phyloP scores from a whole-genome alignment of 2,329 filamentous ascomycete species.

The Sordariomycetes sp. region DNA sequence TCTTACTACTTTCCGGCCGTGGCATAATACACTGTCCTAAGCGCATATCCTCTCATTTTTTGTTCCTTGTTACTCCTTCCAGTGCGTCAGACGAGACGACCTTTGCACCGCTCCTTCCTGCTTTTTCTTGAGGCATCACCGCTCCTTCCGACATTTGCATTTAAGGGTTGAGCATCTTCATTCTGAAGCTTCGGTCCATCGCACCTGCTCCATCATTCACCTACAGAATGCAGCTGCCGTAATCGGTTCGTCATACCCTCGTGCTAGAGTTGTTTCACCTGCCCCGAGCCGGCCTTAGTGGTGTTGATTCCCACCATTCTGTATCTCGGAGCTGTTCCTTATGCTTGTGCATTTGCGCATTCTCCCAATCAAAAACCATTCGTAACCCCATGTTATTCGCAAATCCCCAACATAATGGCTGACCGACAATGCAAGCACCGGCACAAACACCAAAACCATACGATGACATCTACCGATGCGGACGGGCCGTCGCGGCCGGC shows the following conservation, averaged over 20 bases:
- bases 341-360: constrained; percentile 1
- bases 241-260: neutral
- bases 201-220: neutral
- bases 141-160: neutral
- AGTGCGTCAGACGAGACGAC: neutral
- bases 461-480: constrained; percentile 1
- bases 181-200: neutral
- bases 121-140: neutral
- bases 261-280: neutral
- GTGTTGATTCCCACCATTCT: neutral
- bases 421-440: constrained; percentile 5
- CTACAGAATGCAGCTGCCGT: neutral
- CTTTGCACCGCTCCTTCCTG: neutral
- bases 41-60: neutral
- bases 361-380: constrained; percentile 2
- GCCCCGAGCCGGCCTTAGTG: neutral
- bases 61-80: neutral
- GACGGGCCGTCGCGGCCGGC: neutral
- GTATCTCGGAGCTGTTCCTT: neutral
- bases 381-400: constrained; percentile 2
- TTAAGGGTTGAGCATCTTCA: neutral
- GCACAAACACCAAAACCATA: neutral
- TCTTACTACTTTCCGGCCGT: neutral
- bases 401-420: neutral
- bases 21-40: neutral